A percentile compares a stretch with the other conserved stretches of the same genome.
Conservation (phyloP, 2,329 filamentous ascomycete genomes). For the Trichoderma polysporum region DNA sequence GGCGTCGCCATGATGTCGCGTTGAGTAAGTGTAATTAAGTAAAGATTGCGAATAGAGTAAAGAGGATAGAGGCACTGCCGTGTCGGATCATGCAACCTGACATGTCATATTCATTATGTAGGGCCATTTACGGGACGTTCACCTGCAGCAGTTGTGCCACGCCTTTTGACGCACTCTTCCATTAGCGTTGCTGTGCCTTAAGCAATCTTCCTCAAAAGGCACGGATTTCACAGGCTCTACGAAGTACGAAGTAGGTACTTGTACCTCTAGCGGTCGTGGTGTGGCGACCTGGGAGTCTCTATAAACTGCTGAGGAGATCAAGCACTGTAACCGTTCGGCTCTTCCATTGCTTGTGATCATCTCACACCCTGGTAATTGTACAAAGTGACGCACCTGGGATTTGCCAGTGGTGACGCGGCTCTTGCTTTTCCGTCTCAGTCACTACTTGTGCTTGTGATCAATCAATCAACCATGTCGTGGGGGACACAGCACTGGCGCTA, state of each 20-base stretch:
- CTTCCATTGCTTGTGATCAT: no score
- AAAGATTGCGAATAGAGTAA: slow-evolving; percentile 8
- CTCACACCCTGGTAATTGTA: no score
- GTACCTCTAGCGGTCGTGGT: background rate
- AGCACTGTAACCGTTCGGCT: background rate
- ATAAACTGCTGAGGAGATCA: background rate
- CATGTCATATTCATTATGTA: slow-evolving; percentile 20
- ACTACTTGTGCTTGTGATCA: background rate
- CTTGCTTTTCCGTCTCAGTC: background rate
- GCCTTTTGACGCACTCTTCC: background rate
- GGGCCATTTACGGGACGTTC: slow-evolving; percentile 2
- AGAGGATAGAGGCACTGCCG: slow-evolving; percentile 10
- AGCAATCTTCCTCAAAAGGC: background rate
- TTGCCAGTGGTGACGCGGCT: background rate
- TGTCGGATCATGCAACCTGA: slow-evolving; percentile 20
- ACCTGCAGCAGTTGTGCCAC: slow-evolving; percentile 7
- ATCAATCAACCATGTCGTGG: background rate
- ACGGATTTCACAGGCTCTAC: background rate
- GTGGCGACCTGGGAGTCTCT: background rate
- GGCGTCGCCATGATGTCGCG: slow-evolving; percentile 36
- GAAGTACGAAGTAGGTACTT: background rate
- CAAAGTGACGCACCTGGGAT: background rate
- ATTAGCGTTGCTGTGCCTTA: background rate
- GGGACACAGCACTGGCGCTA: background rate
- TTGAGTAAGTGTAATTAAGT: slow-evolving; percentile 2